These are phyloP conservation scores for Colletotrichum lindemuthianum DNA, from an alignment of 2,329 filamentous ascomycete species.

Conservation along the genomic window DNA sequence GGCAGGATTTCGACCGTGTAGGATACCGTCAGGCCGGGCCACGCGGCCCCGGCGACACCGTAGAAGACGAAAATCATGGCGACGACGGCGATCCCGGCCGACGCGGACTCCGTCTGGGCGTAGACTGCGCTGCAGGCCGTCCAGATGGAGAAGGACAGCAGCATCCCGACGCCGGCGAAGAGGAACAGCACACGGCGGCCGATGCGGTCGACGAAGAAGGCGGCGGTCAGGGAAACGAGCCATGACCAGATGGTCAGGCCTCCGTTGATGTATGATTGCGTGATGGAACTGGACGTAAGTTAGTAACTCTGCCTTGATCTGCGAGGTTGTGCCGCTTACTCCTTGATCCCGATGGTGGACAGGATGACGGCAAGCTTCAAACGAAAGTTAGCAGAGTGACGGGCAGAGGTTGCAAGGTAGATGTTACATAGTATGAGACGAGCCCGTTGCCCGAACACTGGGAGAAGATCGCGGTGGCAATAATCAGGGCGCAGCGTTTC, in stretches of 20 bases:
- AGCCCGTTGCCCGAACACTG: constrained; percentile 36
- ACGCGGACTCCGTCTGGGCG: constrained; percentile 19
- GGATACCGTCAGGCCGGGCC: constrained; percentile 54
- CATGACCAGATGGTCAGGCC: constrained; percentile 42
- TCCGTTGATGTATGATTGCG: constrained; percentile 29
- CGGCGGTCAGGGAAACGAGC: constrained; percentile 39
- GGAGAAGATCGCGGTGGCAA: constrained; percentile 47
- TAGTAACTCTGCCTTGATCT: not conserved
- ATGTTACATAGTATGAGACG: constrained; percentile 28
- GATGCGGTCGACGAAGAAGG: constrained; percentile 43
- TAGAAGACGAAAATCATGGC: constrained; percentile 36
- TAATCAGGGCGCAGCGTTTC: constrained; percentile 36
- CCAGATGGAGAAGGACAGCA: constrained; percentile 41
- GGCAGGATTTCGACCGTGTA: constrained; percentile 45
- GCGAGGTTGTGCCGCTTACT: not conserved
- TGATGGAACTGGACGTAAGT: constrained; percentile 10
- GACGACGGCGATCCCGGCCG: constrained; percentile 29
- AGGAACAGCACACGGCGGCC: constrained; percentile 40
- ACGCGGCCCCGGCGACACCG: constrained; percentile 42
- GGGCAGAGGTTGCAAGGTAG: not conserved
- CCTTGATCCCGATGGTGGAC: constrained; percentile 24
- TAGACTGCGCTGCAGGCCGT: constrained; percentile 36
- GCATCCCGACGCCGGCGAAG: constrained; percentile 39
- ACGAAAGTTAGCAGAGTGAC: not conserved
- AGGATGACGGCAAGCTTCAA: constrained; percentile 8